Evolutionary conservation across 345 rosid genomes (phyloP).

Genomic region (Heritiera littoralis): DNA sequence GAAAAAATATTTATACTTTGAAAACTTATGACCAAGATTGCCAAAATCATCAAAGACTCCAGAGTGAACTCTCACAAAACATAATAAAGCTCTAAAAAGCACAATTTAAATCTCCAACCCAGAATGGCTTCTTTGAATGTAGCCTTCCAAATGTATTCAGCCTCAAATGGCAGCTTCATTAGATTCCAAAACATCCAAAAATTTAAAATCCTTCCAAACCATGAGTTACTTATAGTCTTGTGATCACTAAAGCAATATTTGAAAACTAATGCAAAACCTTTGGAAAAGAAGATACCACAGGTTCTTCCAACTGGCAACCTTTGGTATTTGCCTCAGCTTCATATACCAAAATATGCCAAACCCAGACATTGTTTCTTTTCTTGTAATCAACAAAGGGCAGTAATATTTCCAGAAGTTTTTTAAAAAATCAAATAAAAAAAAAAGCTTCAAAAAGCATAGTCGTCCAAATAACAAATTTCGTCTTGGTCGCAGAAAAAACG

Average conservation of each 20-base stretch:
- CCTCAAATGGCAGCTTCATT: not conserved
- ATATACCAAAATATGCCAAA: not conserved
- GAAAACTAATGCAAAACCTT: not conserved
- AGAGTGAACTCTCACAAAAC: not conserved
- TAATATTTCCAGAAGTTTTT: not conserved
- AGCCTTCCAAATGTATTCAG: not conserved
- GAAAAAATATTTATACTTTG: not conserved
- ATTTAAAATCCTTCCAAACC: not conserved
- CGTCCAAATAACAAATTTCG: not conserved
- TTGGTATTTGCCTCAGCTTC: not conserved
- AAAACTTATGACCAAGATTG: not conserved
- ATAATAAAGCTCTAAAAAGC: not conserved
- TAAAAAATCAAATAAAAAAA: not conserved
- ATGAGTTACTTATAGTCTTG: not conserved
- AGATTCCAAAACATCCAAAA: not conserved
- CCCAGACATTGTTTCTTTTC: not conserved
- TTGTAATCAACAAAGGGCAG: not conserved
- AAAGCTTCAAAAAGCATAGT: not conserved
- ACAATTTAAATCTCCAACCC: not conserved
- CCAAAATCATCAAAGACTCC: slow-evolving; percentile 4
- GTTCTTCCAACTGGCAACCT: not conserved
- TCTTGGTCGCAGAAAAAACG: not conserved
- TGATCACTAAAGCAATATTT: not conserved
- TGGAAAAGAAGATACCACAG: not conserved
- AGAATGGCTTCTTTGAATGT: not conserved